Evolutionary conservation across 345 rosid species (phyloP).

Genomic region (Dipteronia sinensis): DNA sequence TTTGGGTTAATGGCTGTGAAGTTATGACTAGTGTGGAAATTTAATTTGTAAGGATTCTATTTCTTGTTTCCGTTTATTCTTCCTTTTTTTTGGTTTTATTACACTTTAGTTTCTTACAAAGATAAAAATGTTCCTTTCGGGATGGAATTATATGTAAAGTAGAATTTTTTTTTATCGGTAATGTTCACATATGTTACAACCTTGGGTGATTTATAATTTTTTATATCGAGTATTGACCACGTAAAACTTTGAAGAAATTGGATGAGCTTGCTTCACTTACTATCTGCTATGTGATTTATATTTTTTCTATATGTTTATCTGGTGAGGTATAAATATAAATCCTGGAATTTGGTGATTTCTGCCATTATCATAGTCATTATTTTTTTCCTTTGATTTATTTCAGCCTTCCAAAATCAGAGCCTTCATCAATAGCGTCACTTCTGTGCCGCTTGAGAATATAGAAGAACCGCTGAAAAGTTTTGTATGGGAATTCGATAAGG

Average conservation of each 20-base stretch:
- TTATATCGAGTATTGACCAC: neutral
- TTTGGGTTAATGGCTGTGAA: neutral
- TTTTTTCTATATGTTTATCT: neutral
- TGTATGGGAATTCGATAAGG: conserved; percentile 95
- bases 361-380: conserved; percentile 12
- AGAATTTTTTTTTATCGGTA: neutral
- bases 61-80: neutral
- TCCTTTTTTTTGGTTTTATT: neutral
- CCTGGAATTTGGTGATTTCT: conserved; percentile 1
- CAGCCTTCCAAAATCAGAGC: conserved; percentile 95
- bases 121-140: neutral
- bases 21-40: neutral
- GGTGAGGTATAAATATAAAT: conserved; percentile 10
- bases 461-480: conserved; percentile 80
- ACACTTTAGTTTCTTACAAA: neutral
- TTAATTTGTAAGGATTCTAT: neutral
- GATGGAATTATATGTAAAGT: neutral
- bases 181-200: neutral
- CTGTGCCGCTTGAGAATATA: conserved; percentile 69
- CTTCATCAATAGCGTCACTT: conserved; percentile 69
- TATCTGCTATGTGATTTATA: neutral
- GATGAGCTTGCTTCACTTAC: neutral
- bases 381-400: conserved; percentile 16
- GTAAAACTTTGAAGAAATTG: neutral
- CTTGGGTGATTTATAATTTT: neutral